These are phyloP conservation scores for Salix caprea DNA, from an alignment of 345 rosid species.

Conservation along the genomic window DNA sequence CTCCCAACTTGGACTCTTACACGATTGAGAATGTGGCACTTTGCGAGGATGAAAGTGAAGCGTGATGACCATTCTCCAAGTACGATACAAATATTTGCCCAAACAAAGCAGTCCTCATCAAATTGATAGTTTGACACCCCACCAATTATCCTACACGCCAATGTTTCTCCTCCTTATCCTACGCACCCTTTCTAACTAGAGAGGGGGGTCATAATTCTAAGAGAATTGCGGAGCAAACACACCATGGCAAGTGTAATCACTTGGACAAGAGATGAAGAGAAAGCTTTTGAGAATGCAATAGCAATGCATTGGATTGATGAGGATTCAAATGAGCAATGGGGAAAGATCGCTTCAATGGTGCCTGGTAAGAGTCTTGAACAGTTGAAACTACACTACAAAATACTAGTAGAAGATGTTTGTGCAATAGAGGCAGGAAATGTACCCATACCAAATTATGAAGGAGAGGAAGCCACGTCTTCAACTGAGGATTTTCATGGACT, in stretches of 20 bases:
- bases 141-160: constrained; percentile 17
- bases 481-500: constrained; percentile 37
- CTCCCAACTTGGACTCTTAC: neutral
- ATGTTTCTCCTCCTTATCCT: constrained; percentile 33
- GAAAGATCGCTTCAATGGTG: constrained; percentile 60
- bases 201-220: constrained; percentile 3
- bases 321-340: constrained; percentile 54
- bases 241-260: constrained; percentile 42
- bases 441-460: constrained; percentile 55
- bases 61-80: neutral
- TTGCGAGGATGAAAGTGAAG: neutral
- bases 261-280: constrained; percentile 88
- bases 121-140: constrained; percentile 32
- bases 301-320: constrained; percentile 59
- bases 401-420: constrained; percentile 58
- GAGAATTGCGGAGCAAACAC: neutral
- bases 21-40: neutral
- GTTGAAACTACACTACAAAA: constrained; percentile 55
- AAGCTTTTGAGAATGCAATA: constrained; percentile 70
- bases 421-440: constrained; percentile 72
- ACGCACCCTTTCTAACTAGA: constrained; percentile 20
- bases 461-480: constrained; percentile 44
- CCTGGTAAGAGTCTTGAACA: constrained; percentile 53
- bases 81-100: neutral
- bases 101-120: neutral